Evolutionary conservation across 805 yeast species (phyloP).

Genomic region (Metschnikowia lunata): DNA sequence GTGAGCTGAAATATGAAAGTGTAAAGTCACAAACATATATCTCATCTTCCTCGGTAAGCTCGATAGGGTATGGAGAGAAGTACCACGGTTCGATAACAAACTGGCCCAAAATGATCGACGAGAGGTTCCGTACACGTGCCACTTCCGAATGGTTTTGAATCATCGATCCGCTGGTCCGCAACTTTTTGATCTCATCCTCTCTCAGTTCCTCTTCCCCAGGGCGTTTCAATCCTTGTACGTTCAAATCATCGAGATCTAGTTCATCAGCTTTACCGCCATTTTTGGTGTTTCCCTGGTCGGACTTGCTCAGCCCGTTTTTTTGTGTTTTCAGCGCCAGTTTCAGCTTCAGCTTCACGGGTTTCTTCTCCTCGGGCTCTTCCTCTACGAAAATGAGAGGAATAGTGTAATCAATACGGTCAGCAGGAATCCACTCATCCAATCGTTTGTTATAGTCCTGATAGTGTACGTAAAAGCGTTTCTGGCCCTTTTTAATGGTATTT

Average conservation of each 20-base stretch:
- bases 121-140: conserved; percentile 82
- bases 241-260: conserved; percentile 78
- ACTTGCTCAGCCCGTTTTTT: conserved; percentile 18
- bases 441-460: conserved; percentile 93
- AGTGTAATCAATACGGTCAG: conserved; percentile 66
- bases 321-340: conserved; percentile 14
- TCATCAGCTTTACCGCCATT: conserved; percentile 45
- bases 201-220: conserved; percentile 72
- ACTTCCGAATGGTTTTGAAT: conserved; percentile 83
- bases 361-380: conserved; percentile 48
- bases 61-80: conserved; percentile 95
- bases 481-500: conserved; percentile 67
- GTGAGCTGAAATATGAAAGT: conserved; percentile 80
- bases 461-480: conserved; percentile 84
- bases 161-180: conserved; percentile 96
- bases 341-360: conserved; percentile 26
- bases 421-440: conserved; percentile 89
- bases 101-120: conserved; percentile 77
- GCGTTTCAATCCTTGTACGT: conserved; percentile 73
- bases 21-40: conserved; percentile 91
- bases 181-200: conserved; percentile 88
- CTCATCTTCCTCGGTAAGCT: conserved; percentile 86
- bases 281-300: conserved; percentile 17
- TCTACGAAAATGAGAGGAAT: conserved; percentile 70
- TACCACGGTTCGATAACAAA: conserved; percentile 98